Conservation (phyloP, 2,329 filamentous ascomycete genomes). For the Didymella pomorum region DNA sequence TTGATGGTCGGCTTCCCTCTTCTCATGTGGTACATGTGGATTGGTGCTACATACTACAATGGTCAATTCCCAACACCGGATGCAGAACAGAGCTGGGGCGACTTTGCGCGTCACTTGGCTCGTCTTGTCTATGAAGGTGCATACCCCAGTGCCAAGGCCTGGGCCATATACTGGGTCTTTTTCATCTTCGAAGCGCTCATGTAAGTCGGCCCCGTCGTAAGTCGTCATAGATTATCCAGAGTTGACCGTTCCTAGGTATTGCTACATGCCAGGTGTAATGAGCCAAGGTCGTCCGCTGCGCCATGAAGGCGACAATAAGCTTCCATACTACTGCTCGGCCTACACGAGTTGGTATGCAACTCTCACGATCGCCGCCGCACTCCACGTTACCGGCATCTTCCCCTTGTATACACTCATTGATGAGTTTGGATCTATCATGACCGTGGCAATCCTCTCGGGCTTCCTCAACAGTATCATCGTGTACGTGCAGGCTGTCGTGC, state of each 20-base stretch:
- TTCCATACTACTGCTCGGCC: constrained; percentile 92
- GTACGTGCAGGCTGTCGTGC: constrained; percentile 80
- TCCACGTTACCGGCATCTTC: constrained; percentile 86
- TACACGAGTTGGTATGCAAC: constrained; percentile 86
- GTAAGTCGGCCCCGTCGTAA: constrained; percentile 63
- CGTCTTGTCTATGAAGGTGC: constrained; percentile 80
- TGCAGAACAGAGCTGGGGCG: constrained; percentile 68
- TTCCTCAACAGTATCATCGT: constrained; percentile 82
- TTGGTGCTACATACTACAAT: constrained; percentile 89
- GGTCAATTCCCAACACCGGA: constrained; percentile 76
- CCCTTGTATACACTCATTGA: constrained; percentile 90
- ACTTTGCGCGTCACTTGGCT: constrained; percentile 75
- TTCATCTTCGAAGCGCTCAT: constrained; percentile 18
- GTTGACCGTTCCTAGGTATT: constrained; percentile 46
- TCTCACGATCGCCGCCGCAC: constrained; percentile 69
- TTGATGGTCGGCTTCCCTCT: constrained; percentile 92
- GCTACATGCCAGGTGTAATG: constrained; percentile 80
- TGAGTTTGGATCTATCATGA: constrained; percentile 90
- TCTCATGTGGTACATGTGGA: constrained; percentile 99
- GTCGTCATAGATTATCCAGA: constrained; percentile 77
- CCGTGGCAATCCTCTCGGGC: constrained; percentile 88
- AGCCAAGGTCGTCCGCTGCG: constrained; percentile 85
- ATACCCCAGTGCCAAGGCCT: constrained; percentile 81
- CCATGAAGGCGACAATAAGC: constrained; percentile 81
- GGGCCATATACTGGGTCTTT: constrained; percentile 84